Percentiles rank a stretch among this genome's conserved stretches.
Conservation (phyloP, 352 stramenopile species). For the Phytophthora citricola region DNA sequence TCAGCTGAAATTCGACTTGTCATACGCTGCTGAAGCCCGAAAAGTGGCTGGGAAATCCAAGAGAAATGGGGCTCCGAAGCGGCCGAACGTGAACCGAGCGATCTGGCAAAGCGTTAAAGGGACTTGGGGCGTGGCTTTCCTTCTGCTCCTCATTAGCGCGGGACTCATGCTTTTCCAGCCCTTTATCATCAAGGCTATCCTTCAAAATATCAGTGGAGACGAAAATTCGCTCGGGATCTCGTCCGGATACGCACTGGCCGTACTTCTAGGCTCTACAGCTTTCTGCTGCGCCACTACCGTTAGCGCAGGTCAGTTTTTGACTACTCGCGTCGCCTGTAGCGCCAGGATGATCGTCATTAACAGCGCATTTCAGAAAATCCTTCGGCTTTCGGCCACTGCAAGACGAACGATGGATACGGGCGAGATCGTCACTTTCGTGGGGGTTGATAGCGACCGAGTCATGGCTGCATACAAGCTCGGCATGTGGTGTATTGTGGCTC, state of each 20-base stretch:
- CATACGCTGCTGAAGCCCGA: conserved; percentile 36
- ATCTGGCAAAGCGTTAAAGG: conserved; percentile 52
- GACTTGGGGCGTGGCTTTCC: conserved; percentile 40
- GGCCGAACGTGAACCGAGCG: conserved; percentile 48
- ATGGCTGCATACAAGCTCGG: conserved; percentile 55
- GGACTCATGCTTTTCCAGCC: conserved; percentile 49
- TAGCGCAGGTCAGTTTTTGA: conserved; percentile 62
- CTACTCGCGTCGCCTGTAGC: conserved; percentile 49
- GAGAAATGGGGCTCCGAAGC: conserved; percentile 5
- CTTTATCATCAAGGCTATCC: conserved; percentile 68
- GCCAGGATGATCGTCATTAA: conserved; percentile 66
- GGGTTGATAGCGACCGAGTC: conserved; percentile 62
- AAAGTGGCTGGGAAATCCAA: too few species aligned
- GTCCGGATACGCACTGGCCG: conserved; percentile 55
- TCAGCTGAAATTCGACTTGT: conserved; percentile 45
- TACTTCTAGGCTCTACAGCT: conserved; percentile 41
- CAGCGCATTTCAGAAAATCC: conserved; percentile 63
- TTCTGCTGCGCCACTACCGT: conserved; percentile 53
- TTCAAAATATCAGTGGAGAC: conserved; percentile 49
- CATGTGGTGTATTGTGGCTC: conserved; percentile 56
- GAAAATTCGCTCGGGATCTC: conserved; percentile 49
- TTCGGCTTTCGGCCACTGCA: conserved; percentile 53
- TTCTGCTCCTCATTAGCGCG: conserved; percentile 42
- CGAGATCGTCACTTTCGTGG: conserved; percentile 61
- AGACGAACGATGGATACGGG: conserved; percentile 58